These are phyloP conservation scores for Mucor racemosus DNA, from an alignment of 371 early-diverging fungal genomes.

Conservation along the genomic window DNA sequence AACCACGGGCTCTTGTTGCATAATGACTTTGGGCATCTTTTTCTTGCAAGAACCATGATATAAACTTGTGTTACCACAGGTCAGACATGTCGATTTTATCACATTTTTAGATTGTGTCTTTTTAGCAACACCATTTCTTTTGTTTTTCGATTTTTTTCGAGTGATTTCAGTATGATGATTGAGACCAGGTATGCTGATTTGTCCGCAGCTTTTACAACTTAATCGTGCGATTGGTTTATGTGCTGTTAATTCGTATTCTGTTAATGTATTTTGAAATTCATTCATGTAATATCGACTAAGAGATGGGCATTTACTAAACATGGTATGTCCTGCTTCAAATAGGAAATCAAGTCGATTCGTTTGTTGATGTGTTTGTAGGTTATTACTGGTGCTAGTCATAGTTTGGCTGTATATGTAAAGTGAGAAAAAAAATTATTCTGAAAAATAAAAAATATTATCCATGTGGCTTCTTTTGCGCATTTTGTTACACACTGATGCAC, in stretches of 20 bases:
- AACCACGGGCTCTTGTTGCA: not conserved
- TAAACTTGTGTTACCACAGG: slow-evolving; percentile 23
- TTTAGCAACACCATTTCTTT: not conserved
- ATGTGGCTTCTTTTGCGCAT: no score
- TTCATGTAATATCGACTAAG: slow-evolving; percentile 51
- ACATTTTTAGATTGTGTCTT: slow-evolving; percentile 8
- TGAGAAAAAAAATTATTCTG: not conserved
- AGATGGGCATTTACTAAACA: slow-evolving; percentile 32
- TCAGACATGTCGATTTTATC: slow-evolving; percentile 29
- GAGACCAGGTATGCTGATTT: slow-evolving; percentile 39
- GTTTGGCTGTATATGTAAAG: not conserved
- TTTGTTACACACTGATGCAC: no score
- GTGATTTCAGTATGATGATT: slow-evolving; percentile 25
- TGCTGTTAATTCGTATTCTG: slow-evolving; percentile 32
- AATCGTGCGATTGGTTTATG: slow-evolving; percentile 29
- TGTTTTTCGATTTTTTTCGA: slow-evolving; percentile 13
- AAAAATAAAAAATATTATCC: not conserved
- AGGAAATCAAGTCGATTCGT: slow-evolving; percentile 36
- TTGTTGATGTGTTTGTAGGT: slow-evolving; percentile 29
- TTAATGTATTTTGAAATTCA: slow-evolving; percentile 41
- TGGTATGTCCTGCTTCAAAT: slow-evolving; percentile 36
- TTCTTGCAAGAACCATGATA: slow-evolving; percentile 33
- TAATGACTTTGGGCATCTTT: slow-evolving; percentile 14
- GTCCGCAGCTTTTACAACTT: slow-evolving; percentile 44
- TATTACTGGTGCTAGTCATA: not conserved